Evolutionary conservation across 495 filamentous ascomycete genomes (phyloP).

Genomic region (Lentithecium fluviatile): DNA sequence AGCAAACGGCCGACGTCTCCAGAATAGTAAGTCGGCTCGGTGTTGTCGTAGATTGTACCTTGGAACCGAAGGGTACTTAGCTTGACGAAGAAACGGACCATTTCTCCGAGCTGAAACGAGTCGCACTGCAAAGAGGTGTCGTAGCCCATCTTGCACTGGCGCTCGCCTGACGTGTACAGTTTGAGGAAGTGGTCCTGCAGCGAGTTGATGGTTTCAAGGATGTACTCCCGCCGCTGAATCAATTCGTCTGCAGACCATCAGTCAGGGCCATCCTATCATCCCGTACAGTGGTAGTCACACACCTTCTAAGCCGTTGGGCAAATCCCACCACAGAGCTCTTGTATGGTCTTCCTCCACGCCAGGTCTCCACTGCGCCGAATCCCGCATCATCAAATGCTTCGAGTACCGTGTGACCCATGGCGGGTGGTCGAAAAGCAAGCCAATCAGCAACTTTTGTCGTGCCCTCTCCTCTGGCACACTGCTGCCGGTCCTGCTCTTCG

Average conservation of each 20-base stretch:
- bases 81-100: slow-evolving; percentile 70
- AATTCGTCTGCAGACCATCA: slow-evolving; percentile 60
- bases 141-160: slow-evolving; percentile 74
- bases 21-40: slow-evolving; percentile 38
- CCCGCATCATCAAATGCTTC: slow-evolving; percentile 62
- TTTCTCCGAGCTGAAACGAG: slow-evolving; percentile 82
- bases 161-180: slow-evolving; percentile 60
- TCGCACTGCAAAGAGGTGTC: slow-evolving; percentile 75
- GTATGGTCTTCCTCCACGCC: slow-evolving; percentile 45
- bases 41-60: slow-evolving; percentile 39
- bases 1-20: slow-evolving; percentile 56
- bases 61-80: slow-evolving; percentile 46
- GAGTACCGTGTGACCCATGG: slow-evolving; percentile 54
- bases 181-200: slow-evolving; percentile 70
- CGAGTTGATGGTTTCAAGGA: slow-evolving; percentile 74
- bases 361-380: slow-evolving; percentile 62
- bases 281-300: slow-evolving; percentile 25
- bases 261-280: slow-evolving; percentile 7
- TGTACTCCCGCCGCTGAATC: slow-evolving; percentile 63
- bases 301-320: slow-evolving; percentile 75
- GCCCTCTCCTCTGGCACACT: slow-evolving; percentile 53
- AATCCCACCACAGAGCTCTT: slow-evolving; percentile 64
- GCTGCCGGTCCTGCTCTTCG: slow-evolving; percentile 37
- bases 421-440: slow-evolving; percentile 57
- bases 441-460: slow-evolving; percentile 63